Percentiles rank a stretch among this genome's conserved stretches.
Evolutionary conservation across 208 protist genomes (phyloP).

Genomic region (Crithidia fasciculata): DNA sequence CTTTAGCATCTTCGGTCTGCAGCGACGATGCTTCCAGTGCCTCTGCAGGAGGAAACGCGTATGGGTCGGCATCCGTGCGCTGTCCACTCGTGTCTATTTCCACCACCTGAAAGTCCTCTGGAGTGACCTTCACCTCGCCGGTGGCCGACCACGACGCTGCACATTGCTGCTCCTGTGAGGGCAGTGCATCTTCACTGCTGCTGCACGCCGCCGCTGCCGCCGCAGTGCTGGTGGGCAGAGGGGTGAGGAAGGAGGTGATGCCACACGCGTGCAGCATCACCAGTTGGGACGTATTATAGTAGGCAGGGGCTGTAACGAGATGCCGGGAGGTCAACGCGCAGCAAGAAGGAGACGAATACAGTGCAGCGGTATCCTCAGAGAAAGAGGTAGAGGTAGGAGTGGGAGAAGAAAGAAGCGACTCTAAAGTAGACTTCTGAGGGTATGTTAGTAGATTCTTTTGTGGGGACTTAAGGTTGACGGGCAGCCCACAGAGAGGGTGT

Average conservation of each 20-base stretch:
- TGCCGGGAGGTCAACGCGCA: too few species aligned
- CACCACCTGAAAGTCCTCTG: slow-evolving; percentile 83
- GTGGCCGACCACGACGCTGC: slow-evolving; percentile 13
- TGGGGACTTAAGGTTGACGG: too few species aligned
- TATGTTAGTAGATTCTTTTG: too few species aligned
- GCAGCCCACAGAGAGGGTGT: too few species aligned
- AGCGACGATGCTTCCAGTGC: background rate
- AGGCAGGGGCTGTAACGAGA: too few species aligned
- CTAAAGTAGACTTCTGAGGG: too few species aligned
- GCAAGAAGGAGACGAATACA: background rate
- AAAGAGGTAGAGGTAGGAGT: too few species aligned
- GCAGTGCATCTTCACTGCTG: background rate
- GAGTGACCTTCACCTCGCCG: slow-evolving; percentile 49
- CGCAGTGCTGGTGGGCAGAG: background rate
- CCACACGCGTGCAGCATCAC: slow-evolving; percentile 75
- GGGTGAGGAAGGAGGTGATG: slow-evolving; percentile 38
- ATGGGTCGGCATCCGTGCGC: slow-evolving; percentile 49
- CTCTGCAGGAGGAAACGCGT: slow-evolving; percentile 23
- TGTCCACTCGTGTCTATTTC: slow-evolving; percentile 68
- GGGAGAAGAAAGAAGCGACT: too few species aligned
- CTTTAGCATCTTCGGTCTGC: background rate
- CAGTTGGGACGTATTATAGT: too few species aligned
- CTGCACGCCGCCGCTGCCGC: background rate
- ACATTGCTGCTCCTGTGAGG: background rate
- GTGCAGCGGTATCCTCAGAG: too few species aligned